These are phyloP conservation scores for Hypoxylon sp. DNA, from an alignment of 2,329 filamentous ascomycete species.

Conservation along the genomic window DNA sequence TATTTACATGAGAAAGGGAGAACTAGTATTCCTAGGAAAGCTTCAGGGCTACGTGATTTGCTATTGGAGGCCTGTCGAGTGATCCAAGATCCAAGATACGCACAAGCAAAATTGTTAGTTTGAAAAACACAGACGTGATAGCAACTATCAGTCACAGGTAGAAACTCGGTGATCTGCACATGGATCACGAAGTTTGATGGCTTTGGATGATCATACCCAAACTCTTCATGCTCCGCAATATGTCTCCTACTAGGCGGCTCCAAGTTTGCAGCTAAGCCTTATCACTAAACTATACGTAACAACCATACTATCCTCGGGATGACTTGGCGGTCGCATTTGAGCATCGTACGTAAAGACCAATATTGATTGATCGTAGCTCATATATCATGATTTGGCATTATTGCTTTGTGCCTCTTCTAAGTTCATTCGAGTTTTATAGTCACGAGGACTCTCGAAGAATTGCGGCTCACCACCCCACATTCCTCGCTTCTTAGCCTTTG, in stretches of 20 bases:
- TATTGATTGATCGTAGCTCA: constrained; percentile 5
- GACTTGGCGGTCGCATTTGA: not conserved
- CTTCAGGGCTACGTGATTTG: constrained; percentile 14
- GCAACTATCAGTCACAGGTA: constrained; percentile 1
- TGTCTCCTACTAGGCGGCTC: constrained; percentile 27
- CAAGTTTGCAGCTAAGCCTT: constrained; percentile 13
- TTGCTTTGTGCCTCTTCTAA: constrained; percentile 47
- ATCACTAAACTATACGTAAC: not conserved
- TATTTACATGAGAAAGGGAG: not conserved
- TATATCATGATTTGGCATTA: constrained; percentile 40
- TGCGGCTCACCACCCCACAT: constrained; percentile 80
- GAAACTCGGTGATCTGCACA: constrained; percentile 20
- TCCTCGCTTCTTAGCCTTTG: constrained; percentile 75
- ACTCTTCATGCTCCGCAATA: constrained; percentile 27
- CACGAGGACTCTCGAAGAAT: constrained; percentile 84
- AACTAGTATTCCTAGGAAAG: not conserved
- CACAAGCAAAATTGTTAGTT: constrained; percentile 3
- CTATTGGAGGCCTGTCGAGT: not conserved
- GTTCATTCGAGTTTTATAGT: constrained; percentile 79
- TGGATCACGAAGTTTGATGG: constrained; percentile 13
- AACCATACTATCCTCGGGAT: not conserved
- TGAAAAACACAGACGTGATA: constrained; percentile 7
- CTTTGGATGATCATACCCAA: constrained; percentile 10
- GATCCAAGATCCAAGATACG: constrained; percentile 13
- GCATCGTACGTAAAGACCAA: constrained; percentile 6